A percentile compares a stretch with the other conserved stretches of the same genome.
Evolutionary conservation across 2,329 filamentous ascomycete genomes (phyloP).

Genomic region (Xylariaceae sp.): DNA sequence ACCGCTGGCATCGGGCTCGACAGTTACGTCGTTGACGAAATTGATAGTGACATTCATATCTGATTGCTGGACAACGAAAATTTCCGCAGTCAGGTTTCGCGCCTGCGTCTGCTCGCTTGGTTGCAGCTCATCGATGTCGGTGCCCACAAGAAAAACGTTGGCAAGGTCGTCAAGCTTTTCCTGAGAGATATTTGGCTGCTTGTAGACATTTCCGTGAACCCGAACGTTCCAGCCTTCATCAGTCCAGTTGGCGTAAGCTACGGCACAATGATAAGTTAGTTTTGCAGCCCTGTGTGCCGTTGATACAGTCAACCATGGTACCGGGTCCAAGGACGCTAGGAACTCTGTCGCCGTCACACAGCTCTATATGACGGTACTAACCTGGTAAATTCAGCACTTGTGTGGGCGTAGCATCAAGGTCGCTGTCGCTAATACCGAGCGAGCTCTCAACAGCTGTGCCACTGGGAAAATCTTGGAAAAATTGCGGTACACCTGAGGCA

Average conservation of each 20-base stretch:
- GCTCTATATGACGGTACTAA: background rate
- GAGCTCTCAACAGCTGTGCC: constrained; percentile 56
- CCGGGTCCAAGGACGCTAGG: too few species aligned
- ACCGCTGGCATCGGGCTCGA: constrained; percentile 50
- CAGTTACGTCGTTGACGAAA: constrained; percentile 41
- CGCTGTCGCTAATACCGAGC: constrained; percentile 53
- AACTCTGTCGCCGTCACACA: too few species aligned
- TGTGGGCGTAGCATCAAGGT: constrained; percentile 60
- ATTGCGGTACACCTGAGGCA: constrained; percentile 61
- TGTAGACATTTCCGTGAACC: constrained; percentile 78
- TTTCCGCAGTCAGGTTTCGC: constrained; percentile 67
- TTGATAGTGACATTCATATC: constrained; percentile 60
- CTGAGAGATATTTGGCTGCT: constrained; percentile 64
- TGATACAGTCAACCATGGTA: too few species aligned
- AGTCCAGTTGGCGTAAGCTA: constrained; percentile 69
- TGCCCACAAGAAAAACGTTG: constrained; percentile 65
- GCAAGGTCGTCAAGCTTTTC: constrained; percentile 64
- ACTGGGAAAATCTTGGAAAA: constrained; percentile 63
- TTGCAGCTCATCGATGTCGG: constrained; percentile 55
- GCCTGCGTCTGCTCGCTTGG: constrained; percentile 60
- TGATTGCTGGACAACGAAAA: constrained; percentile 71
- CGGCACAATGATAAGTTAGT: too few species aligned
- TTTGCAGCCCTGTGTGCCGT: too few species aligned
- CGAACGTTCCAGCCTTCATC: constrained; percentile 71
- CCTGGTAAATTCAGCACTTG: constrained; percentile 66